Evolutionary conservation across 768 basidiomycete species (phyloP).

Genomic region (Lentinula detonsa): DNA sequence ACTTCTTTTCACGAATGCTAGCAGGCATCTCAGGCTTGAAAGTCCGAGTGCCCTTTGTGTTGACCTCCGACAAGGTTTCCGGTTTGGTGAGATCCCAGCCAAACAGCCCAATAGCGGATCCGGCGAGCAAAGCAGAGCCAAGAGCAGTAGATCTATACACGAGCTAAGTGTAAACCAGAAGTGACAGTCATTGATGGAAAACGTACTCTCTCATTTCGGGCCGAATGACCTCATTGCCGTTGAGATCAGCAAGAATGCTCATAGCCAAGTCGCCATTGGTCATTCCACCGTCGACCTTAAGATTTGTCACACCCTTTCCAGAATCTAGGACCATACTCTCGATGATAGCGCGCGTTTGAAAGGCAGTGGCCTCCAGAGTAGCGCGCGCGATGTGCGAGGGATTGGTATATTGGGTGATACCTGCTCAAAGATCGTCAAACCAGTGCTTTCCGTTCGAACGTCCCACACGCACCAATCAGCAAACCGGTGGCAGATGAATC

Average conservation of each 20-base stretch:
- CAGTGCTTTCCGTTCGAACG: not conserved
- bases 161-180: not conserved
- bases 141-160: slow-evolving; percentile 82
- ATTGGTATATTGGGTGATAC: slow-evolving; percentile 82
- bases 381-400: slow-evolving; percentile 92
- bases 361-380: slow-evolving; percentile 92
- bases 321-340: slow-evolving; percentile 94
- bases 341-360: slow-evolving; percentile 91
- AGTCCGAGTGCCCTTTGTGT: slow-evolving; percentile 69
- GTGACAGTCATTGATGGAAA: not conserved
- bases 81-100: slow-evolving; percentile 89
- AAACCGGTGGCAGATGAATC: slow-evolving; percentile 89
- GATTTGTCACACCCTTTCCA: slow-evolving; percentile 64
- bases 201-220: slow-evolving; percentile 96
- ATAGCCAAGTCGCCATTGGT: slow-evolving; percentile 90
- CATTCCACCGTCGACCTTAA: slow-evolving; percentile 97
- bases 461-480: slow-evolving; percentile 57
- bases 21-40: slow-evolving; percentile 61
- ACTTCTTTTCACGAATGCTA: slow-evolving; percentile 54
- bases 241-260: slow-evolving; percentile 81
- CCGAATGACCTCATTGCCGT: slow-evolving; percentile 86
- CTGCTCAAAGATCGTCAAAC: slow-evolving; percentile 21
- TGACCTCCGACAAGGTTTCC: slow-evolving; percentile 81
- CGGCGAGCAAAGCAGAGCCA: slow-evolving; percentile 91
- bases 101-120: slow-evolving; percentile 77